These are phyloP conservation scores for Taiozyma sp. DNA, from an alignment of 1,139 yeast genomes.

Conservation along the genomic window DNA sequence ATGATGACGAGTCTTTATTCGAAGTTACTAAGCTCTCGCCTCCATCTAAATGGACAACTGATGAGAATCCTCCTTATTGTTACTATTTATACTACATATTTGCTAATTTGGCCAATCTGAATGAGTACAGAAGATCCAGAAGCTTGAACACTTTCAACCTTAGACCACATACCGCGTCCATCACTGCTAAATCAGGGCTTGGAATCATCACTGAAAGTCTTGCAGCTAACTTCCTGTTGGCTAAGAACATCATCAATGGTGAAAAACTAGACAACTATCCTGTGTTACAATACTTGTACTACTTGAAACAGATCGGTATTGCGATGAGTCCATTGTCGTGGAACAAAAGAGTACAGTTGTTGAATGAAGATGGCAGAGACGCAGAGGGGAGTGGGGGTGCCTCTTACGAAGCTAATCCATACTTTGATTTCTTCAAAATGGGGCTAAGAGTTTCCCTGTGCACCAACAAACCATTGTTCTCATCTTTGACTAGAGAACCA, in stretches of 20 bases:
- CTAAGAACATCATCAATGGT: slow-evolving; percentile 20
- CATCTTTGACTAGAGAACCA: slow-evolving; percentile 23
- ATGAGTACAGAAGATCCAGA: slow-evolving; percentile 15
- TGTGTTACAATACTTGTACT: slow-evolving; percentile 21
- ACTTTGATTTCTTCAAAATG: slow-evolving; percentile 19
- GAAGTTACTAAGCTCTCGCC: slow-evolving; percentile 7
- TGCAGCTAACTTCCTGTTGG: slow-evolving; percentile 19
- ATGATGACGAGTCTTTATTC: slow-evolving; percentile 16
- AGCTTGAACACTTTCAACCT: slow-evolving; percentile 14
- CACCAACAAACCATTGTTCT: slow-evolving; percentile 21
- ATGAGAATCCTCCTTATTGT: slow-evolving; percentile 23
- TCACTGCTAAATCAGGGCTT: slow-evolving; percentile 17
- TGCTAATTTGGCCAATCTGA: slow-evolving; percentile 16
- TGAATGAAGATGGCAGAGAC: slow-evolving; percentile 19
- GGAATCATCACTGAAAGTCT: slow-evolving; percentile 23
- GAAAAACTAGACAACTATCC: slow-evolving; percentile 20
- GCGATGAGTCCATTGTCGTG: slow-evolving; percentile 25
- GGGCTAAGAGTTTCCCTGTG: slow-evolving; percentile 21
- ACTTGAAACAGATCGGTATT: slow-evolving; percentile 23
- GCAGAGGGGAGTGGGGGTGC: slow-evolving; percentile 3
- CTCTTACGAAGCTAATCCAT: slow-evolving; percentile 20
- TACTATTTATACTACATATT: slow-evolving; percentile 22
- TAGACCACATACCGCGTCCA: slow-evolving; percentile 21
- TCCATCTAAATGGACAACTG: slow-evolving; percentile 15
- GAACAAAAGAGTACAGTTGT: slow-evolving; percentile 20